These are phyloP conservation scores for Blumeria graminis DNA, from an alignment of 2,329 filamentous ascomycete genomes.

Conservation along the genomic window DNA sequence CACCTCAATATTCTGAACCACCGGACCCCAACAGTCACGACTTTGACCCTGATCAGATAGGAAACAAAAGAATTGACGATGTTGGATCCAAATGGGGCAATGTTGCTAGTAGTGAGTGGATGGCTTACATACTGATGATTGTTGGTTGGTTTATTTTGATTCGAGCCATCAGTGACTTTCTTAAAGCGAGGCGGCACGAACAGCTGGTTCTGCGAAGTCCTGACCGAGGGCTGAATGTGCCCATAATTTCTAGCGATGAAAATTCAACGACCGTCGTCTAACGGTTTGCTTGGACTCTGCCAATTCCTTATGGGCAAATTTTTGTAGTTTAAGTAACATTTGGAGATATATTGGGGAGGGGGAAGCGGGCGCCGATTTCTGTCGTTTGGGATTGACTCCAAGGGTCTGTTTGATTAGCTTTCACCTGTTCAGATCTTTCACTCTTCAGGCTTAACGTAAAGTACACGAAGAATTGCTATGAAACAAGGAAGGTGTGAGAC, in stretches of 20 bases:
- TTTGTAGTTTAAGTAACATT: neutral
- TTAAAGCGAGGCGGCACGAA: constrained; percentile 72
- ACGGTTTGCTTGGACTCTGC: constrained; percentile 1
- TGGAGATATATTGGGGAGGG: neutral
- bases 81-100: constrained; percentile 23
- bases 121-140: constrained; percentile 86
- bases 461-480: too few relatives aligned
- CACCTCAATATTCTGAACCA: constrained; percentile 42
- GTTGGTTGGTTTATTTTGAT: constrained; percentile 97
- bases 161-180: constrained; percentile 72
- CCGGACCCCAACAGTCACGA: constrained; percentile 75
- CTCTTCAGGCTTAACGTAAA: too few relatives aligned
- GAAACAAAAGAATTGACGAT: constrained; percentile 17
- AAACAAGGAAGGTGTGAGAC: too few relatives aligned
- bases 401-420: too few relatives aligned
- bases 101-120: constrained; percentile 59
- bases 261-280: constrained; percentile 52
- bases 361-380: constrained; percentile 3
- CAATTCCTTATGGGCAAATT: neutral
- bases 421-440: too few relatives aligned
- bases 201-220: constrained; percentile 83
- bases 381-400: too few relatives aligned
- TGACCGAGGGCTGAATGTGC: constrained; percentile 60
- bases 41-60: constrained; percentile 53
- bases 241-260: constrained; percentile 74